Evolutionary conservation across 139 green algal genomes (phyloP).

Genomic region (Dunaliella sp.): DNA sequence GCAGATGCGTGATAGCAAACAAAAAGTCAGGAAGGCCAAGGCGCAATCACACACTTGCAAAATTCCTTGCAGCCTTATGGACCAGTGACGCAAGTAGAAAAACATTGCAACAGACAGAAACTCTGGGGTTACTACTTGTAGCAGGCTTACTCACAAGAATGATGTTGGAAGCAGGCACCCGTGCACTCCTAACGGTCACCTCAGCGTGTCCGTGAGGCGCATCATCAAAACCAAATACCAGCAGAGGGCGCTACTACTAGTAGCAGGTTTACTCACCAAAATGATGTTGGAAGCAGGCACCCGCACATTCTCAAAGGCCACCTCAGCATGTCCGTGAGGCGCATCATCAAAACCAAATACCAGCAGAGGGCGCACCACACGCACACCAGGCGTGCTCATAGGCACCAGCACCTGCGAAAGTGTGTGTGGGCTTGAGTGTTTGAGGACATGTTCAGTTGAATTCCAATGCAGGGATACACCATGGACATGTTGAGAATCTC

Average conservation of each 20-base stretch:
- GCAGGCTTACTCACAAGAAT: slow-evolving; percentile 48
- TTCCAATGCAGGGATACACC: no score
- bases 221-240: slow-evolving; percentile 91
- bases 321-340: slow-evolving; percentile 93
- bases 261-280: slow-evolving; percentile 37
- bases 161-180: slow-evolving; percentile 59
- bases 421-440: no score
- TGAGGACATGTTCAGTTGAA: no score
- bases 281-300: slow-evolving; percentile 65
- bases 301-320: slow-evolving; percentile 74
- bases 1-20: no score
- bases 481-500: no score
- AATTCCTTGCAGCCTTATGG: no score
- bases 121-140: neutral
- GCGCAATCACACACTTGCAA: neutral
- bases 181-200: slow-evolving; percentile 76
- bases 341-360: slow-evolving; percentile 94
- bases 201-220: slow-evolving; percentile 96
- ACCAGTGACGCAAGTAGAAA: neutral
- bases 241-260: slow-evolving; percentile 26
- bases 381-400: slow-evolving; percentile 77
- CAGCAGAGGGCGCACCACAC: slow-evolving; percentile 53
- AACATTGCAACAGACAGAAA: neutral
- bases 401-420: slow-evolving; percentile 71
- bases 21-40: neutral